Evolutionary conservation across 176 grass and related monocot species (phyloP).

Genomic region (Avena atlantica): DNA sequence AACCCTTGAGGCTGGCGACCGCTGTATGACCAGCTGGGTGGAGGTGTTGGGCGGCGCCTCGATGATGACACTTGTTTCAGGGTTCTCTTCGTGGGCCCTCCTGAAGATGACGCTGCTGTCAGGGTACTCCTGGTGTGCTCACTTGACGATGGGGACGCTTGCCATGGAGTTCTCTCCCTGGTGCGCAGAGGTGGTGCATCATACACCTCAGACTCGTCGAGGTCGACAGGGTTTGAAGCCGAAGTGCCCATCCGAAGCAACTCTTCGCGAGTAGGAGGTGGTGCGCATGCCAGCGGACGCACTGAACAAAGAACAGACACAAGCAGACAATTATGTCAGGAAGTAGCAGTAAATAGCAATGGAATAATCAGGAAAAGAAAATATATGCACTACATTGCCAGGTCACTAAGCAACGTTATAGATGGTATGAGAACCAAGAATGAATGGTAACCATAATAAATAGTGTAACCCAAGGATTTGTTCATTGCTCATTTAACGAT

Average conservation of each 20-base stretch:
- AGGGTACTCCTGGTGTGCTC: not conserved
- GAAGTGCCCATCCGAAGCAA: constrained; percentile 9
- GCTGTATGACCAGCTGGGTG: constrained; percentile 1
- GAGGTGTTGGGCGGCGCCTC: not conserved
- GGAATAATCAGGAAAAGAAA: not conserved
- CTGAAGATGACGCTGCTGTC: not conserved
- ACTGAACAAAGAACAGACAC: constrained; percentile 28
- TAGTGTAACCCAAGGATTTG: constrained; percentile 19
- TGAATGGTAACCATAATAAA: constrained; percentile 1
- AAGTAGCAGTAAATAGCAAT: constrained; percentile 18
- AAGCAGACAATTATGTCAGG: constrained; percentile 7
- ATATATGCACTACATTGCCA: not conserved
- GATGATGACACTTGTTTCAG: not conserved
- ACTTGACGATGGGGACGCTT: not conserved
- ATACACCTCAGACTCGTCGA: not conserved
- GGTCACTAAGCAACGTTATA: not conserved
- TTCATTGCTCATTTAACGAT: not conserved
- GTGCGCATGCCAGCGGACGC: constrained; percentile 38
- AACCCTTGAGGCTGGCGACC: not conserved
- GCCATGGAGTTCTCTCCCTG: not conserved
- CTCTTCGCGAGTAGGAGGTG: constrained; percentile 32
- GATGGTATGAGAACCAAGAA: not conserved
- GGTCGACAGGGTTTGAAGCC: not conserved
- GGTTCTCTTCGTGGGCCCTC: not conserved
- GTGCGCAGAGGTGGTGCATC: not conserved